Base-by-base conservation (phyloP, 2,329 filamentous ascomycete genomes). In the Dothideomycetes sp. region DNA sequence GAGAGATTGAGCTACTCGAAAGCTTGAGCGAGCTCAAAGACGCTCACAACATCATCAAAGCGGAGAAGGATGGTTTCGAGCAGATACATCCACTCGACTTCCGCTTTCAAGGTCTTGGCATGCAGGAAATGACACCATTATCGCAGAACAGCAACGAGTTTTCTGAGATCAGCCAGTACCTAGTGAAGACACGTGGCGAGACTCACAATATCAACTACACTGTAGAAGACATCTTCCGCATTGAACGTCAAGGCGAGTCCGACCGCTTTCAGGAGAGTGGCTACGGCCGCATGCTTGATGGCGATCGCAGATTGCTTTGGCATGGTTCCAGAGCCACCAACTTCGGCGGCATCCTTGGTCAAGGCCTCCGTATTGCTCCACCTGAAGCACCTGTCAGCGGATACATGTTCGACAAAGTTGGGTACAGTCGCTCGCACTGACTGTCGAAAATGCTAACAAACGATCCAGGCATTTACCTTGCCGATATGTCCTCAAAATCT, bases 341-440 rank as follows among this genome's bases (percentile, higher is more conserved):
- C 57, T 94, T 80, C 48, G 85, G 81, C 53, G 87, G 86, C 53
- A 94, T 94, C 43, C 73, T 94, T 31, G 82, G 78, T 42, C 84
- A 94, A 59, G 87, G 87, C 47, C 72, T 94, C 5, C 81, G 85
- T n/a, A 94, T 94, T 48, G 87, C 87, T 5, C 87, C 87, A 0
- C 81, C 81, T 0, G 81, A 93, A 58, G 86, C 86, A 0, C 87
- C 85, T 0, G 78, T 78, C 0, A 43, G 37, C 15, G 48, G 48
- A 32, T 50, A 50, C 39, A 89, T 89, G 82, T 94, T 93, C 49
- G 86, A 81, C 42, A 93, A 93, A 59, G 86, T 12, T 39, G 24
- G 9, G 5, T 12, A 27, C 9, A 7, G 7, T 27, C 4, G 14
- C 16, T 9, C 9, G 11, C 15, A 22, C 7, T 19, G 16, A 35